Evolutionary conservation across 1,139 yeast species (phyloP), one percentile per base, ranked within the genome.

Genomic region (Nematodospora anomalae): DNA sequence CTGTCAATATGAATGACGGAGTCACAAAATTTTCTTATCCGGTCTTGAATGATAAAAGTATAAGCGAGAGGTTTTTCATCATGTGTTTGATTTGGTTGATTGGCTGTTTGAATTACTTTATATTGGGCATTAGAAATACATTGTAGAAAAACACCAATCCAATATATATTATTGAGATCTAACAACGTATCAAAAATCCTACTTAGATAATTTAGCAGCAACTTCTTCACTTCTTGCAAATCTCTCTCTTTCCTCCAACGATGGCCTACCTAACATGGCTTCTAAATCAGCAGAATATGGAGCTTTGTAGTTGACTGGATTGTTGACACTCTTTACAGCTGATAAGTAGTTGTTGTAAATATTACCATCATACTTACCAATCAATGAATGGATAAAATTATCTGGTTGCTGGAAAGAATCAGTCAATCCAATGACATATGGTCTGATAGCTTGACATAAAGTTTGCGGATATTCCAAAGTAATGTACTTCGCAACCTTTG

Each of bases 321-420:
- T 76, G 57, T 79, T 79, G 33, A 64, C 62, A 36, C 61, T 66
- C 51, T 76, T 76, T 43, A 77, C 79, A 35, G 61, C 61, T 26
- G 53, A 58, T 56, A 79, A 79, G 60, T 89, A 89, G 62, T 86
- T 80, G 59, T 81, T 82, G 68, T 89, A 90, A 39, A 87, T 81
- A 58, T 89, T 84, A 48, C 97, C 97, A 53, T 87, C 81, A 62
- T 76, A 84, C 52, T 71, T 74, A 44, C 97, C 97, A 45, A 90
- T 75, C 23, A 96, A 83, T 2, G 97, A 79, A 64, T 89, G 87
- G 58, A 90, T 75, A 64, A 84, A 76, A 67, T 78, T 85, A 63
- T 90, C 97, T 25, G 90, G 79, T 55, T 84, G 74, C 65, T 83
- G 82, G 75, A 90, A 90, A 4, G 96, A 76, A 63, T 90, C 97